Evolutionary conservation across 805 yeast species (phyloP).

Genomic region (Metschnikowia kofuensis): DNA sequence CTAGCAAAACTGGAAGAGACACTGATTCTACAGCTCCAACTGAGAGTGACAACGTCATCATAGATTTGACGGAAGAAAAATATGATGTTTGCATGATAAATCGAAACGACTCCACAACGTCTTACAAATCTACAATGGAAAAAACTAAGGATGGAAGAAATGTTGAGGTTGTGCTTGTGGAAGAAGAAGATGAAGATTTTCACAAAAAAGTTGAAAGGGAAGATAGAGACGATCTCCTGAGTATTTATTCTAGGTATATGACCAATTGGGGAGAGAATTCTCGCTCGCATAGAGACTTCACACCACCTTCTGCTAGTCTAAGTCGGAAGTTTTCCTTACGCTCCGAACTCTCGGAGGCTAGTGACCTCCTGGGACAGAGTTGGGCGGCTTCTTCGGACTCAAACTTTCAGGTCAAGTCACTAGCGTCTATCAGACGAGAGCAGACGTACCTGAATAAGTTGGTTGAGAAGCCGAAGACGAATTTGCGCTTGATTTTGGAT

Average conservation of each 20-base stretch:
- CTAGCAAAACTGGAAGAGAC: constrained; percentile 27
- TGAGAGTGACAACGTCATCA: constrained; percentile 38
- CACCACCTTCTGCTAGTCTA: background rate
- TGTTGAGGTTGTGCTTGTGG: constrained; percentile 44
- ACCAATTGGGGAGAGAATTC: constrained; percentile 13
- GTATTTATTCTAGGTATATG: constrained; percentile 41
- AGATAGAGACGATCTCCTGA: constrained; percentile 31
- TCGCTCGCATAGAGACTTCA: background rate
- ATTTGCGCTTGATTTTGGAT: background rate
- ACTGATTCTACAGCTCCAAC: constrained; percentile 28
- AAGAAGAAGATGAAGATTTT: constrained; percentile 28
- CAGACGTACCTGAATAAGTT: constrained; percentile 1
- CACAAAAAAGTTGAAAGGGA: constrained; percentile 26
- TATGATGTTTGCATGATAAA: constrained; percentile 38
- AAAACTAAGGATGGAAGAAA: constrained; percentile 35
- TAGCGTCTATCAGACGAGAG: constrained; percentile 6
- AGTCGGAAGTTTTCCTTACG: constrained; percentile 4
- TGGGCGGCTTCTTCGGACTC: constrained; percentile 20
- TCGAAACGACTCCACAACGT: constrained; percentile 32
- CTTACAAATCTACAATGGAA: constrained; percentile 41
- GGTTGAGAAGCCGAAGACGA: background rate
- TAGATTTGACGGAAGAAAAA: constrained; percentile 40
- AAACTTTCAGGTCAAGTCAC: constrained; percentile 14
- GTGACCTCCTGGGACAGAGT: constrained; percentile 14
- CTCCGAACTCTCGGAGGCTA: constrained; percentile 13